Conservation (phyloP, 2,329 filamentous ascomycete species). For the Alternaria arborescens region DNA sequence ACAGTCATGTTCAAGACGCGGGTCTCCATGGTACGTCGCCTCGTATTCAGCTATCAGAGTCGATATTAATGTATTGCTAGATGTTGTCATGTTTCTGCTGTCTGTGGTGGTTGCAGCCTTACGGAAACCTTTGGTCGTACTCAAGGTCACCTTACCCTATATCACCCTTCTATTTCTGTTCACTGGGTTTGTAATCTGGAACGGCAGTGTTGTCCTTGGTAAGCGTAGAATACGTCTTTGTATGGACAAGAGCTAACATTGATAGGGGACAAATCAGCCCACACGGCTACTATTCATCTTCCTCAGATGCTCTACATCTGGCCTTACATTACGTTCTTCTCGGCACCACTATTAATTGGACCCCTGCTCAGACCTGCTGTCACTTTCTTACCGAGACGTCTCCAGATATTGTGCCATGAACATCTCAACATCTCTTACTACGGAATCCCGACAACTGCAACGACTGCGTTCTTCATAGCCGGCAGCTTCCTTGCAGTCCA, state of each 20-base stretch:
- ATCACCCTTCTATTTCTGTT: constrained; percentile 73
- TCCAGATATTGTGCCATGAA: constrained; percentile 17
- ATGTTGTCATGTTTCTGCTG: constrained; percentile 52
- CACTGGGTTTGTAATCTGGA: constrained; percentile 79
- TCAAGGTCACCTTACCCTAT: constrained; percentile 59
- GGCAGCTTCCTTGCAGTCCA: constrained; percentile 65
- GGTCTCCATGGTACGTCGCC: constrained; percentile 31
- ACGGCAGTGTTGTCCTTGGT: constrained; percentile 91
- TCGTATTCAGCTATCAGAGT: too few relatives aligned
- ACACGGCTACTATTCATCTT: constrained; percentile 86
- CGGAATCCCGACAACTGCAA: constrained; percentile 32
- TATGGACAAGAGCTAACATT: constrained; percentile 19
- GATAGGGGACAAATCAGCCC: constrained; percentile 89
- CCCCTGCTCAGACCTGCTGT: constrained; percentile 56
- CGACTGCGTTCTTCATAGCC: constrained; percentile 44
- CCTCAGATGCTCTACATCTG: constrained; percentile 96
- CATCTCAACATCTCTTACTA: constrained; percentile 11
- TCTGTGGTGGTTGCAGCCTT: constrained; percentile 70
- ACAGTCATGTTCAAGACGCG: constrained; percentile 34
- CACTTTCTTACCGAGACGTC: constrained; percentile 22
- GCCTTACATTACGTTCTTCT: constrained; percentile 90
- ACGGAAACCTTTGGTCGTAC: constrained; percentile 51
- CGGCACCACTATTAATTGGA: constrained; percentile 75
- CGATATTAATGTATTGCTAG: constrained; percentile 24
- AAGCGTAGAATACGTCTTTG: constrained; percentile 31